These are phyloP conservation scores for Cupressus sempervirens DNA, from an alignment of 75 land plant species.

Conservation along the genomic window DNA sequence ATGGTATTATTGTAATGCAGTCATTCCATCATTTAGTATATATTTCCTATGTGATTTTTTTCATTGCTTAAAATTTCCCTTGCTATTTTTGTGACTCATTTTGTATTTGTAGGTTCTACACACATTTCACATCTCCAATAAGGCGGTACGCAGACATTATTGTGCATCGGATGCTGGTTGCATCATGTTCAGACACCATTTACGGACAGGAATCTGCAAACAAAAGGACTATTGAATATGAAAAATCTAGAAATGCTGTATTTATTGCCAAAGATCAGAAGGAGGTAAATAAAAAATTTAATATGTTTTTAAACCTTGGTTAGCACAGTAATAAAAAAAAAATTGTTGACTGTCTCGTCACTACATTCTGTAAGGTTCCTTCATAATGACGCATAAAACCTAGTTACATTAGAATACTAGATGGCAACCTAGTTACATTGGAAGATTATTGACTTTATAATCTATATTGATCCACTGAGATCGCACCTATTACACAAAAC, in stretches of 20 bases:
- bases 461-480: background rate
- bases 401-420: background rate
- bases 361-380: background rate
- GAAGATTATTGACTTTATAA: background rate
- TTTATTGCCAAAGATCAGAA: constrained; percentile 1
- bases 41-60: background rate
- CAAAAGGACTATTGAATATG: background rate
- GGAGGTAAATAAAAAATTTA: constrained; percentile 3
- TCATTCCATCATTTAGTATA: background rate
- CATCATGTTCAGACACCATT: constrained; percentile 7
- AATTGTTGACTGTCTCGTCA: background rate
- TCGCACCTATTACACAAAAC: background rate
- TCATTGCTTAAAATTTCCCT: background rate
- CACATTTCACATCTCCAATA: constrained; percentile 48
- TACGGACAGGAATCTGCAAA: background rate
- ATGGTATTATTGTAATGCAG: background rate
- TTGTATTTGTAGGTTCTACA: constrained; percentile 20
- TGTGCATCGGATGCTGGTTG: constrained; percentile 28
- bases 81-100: background rate
- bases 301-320: background rate
- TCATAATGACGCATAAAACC: background rate
- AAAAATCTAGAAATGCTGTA: constrained; percentile 5
- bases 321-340: background rate
- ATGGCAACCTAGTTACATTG: background rate
- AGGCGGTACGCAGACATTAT: constrained; percentile 38